Base-by-base conservation (phyloP, 495 filamentous ascomycete genomes). In the Trichoderma parareesei region DNA sequence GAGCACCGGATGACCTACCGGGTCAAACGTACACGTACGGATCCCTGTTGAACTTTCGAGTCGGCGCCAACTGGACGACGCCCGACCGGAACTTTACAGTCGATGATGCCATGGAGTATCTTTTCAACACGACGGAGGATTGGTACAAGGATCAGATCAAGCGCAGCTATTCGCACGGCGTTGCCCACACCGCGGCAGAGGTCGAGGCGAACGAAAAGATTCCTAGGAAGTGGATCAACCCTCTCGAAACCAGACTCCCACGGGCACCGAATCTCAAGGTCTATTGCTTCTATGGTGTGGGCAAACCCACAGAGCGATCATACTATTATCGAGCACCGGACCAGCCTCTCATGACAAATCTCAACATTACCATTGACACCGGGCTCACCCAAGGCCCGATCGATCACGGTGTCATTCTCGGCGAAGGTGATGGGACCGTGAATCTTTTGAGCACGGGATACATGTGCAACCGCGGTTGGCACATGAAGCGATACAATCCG, bases 401-500 rank as follows among this genome's bases (percentile, higher is more conserved):
- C 43, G 92, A 98, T 74, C 94, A 87, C 70, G 94, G 95, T 48
- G 91, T 98, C 38, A 77, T 95, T 49, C 87, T 95, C 79, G 93
- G 93, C 46, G 94, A 98, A 73, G 94, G 94, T 13, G 94, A 98
- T 71, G 94, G 94, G 6, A 98, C 94, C 3, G 93, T 98, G 65
- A 92, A 90, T 62, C 75, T 98, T 7, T 76, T 98, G 57, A 93
- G 89, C 68, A 86, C 84, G 4, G 94, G 92, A 3, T 98, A 97
- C 71, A 98, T 98, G 94, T 98, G 94, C 75, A 86, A 90, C 67
- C 90, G 88, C 71, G 94, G 94, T 35, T 98, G 94, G 94, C 84
- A 85, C 62, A 90, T 98, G 69, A 92, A 91, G 71, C 84, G 94
- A 20, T 98, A 93, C 70, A 98, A 98, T 72, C 94, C 94, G 1